Conservation (phyloP, 2,329 filamentous ascomycete species). For the Hypoxylon sp. region DNA sequence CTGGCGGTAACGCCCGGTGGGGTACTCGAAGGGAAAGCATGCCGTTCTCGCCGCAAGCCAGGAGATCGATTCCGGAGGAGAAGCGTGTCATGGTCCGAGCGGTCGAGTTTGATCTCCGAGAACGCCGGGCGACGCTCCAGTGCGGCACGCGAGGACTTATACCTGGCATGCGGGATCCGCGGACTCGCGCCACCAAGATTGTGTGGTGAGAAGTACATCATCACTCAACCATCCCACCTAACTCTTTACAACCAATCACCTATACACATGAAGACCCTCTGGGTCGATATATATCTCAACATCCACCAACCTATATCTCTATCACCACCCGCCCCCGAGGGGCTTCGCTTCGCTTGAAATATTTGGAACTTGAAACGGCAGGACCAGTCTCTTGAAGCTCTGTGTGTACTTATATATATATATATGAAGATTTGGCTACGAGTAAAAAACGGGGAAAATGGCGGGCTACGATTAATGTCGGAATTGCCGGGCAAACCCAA, state of each 20-base stretch:
- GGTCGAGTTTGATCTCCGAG: constrained; percentile 68
- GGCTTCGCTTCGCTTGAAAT: constrained; percentile 40
- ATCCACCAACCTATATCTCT: not conserved
- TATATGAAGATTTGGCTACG: constrained; percentile 21
- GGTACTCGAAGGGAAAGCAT: constrained; percentile 48
- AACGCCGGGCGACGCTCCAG: constrained; percentile 61
- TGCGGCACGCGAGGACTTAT: constrained; percentile 67
- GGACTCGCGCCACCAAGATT: constrained; percentile 60
- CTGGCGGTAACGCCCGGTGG: constrained; percentile 60
- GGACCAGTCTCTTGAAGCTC: constrained; percentile 35
- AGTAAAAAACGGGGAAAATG: constrained; percentile 24
- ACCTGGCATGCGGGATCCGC: constrained; percentile 59
- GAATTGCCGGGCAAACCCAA: constrained; percentile 15
- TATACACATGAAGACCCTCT: too few relatives aligned
- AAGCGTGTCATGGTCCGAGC: constrained; percentile 67
- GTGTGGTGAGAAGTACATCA: constrained; percentile 57
- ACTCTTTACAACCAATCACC: not conserved
- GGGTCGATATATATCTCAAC: constrained; percentile 2
- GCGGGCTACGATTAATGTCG: constrained; percentile 24
- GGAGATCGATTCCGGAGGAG: constrained; percentile 60
- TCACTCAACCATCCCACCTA: not conserved
- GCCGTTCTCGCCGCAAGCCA: constrained; percentile 35
- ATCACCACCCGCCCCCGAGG: constrained; percentile 27
- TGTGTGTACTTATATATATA: too few relatives aligned
- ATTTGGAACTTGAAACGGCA: constrained; percentile 35